These are phyloP conservation scores for Candida taoyuanica DNA, from an alignment of 805 yeast species.

Conservation along the genomic window DNA sequence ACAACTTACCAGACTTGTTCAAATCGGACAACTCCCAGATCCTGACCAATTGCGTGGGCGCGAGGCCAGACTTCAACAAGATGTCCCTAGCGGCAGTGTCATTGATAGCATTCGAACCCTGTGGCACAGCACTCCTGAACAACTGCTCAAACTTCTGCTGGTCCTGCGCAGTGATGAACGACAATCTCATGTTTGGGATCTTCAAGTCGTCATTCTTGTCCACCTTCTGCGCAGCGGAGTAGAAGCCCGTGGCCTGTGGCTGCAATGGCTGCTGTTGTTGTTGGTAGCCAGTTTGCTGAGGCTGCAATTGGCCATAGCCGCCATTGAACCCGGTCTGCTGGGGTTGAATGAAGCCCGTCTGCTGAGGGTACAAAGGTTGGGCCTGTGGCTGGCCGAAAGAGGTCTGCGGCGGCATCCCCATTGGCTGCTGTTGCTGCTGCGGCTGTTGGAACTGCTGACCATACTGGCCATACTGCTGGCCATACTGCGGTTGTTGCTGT, in stretches of 20 bases:
- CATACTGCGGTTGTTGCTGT: conserved; percentile 4
- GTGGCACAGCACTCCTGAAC: conserved; percentile 72
- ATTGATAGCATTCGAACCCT: conserved; percentile 43
- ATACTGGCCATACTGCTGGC: conserved; percentile 12
- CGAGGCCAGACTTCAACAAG: conserved; percentile 71
- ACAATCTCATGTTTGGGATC: conserved; percentile 71
- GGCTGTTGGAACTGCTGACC: conserved; percentile 17
- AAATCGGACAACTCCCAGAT: conserved; percentile 94
- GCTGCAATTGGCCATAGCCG: conserved; percentile 14
- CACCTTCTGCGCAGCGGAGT: conserved; percentile 24
- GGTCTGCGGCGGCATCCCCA: conserved; percentile 22
- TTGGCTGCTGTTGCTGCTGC: conserved; percentile 15
- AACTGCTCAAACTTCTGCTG: conserved; percentile 83
- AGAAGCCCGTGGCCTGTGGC: conserved; percentile 40
- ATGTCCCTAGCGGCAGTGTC: conserved; percentile 78
- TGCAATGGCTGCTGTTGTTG: conserved; percentile 31
- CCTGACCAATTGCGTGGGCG: conserved; percentile 70
- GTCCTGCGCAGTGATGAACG: conserved; percentile 80
- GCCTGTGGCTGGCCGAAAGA: conserved; percentile 19
- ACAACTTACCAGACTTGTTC: conserved; percentile 72
- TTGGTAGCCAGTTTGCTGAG: conserved; percentile 32
- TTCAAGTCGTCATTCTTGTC: conserved; percentile 54
- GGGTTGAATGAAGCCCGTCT: conserved; percentile 25
- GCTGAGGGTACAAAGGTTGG: conserved; percentile 24
- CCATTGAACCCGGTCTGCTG: conserved; percentile 28